A percentile compares a stretch with the other conserved stretches of the same genome.
phyloP scores from a whole-genome alignment of 306 rosid genomes.

The Prunus armeniaca region DNA sequence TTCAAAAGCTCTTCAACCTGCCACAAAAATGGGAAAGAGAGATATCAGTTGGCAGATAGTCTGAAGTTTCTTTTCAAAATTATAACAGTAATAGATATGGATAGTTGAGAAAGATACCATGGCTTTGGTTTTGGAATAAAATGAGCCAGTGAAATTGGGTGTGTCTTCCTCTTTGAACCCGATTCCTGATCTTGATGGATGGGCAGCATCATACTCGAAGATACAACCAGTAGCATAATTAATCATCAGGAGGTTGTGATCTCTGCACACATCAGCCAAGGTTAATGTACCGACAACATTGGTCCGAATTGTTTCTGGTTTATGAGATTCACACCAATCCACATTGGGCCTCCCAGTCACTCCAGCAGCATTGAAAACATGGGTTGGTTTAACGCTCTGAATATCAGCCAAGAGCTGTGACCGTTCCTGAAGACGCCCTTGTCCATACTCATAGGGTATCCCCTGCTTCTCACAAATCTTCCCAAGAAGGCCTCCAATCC shows the following conservation, averaged over 20 bases:
- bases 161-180: constrained; percentile 43
- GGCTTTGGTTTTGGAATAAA: constrained; percentile 50
- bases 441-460: constrained; percentile 43
- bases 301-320: constrained; percentile 41
- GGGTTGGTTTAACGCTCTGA: constrained; percentile 42
- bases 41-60: not conserved
- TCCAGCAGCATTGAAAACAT: constrained; percentile 55
- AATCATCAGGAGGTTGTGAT: constrained; percentile 36
- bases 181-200: constrained; percentile 33
- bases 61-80: not conserved
- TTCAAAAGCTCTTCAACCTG: constrained; percentile 60
- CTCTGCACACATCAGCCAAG: constrained; percentile 48
- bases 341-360: constrained; percentile 48
- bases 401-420: constrained; percentile 46
- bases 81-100: not conserved
- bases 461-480: constrained; percentile 47
- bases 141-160: constrained; percentile 31
- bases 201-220: constrained; percentile 40
- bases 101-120: constrained; percentile 29
- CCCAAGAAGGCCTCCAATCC: constrained; percentile 56
- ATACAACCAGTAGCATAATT: constrained; percentile 46
- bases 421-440: constrained; percentile 41
- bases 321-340: constrained; percentile 55
- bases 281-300: constrained; percentile 41
- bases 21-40: constrained; percentile 3